These are phyloP conservation scores for Stagonosporopsis rhizophila DNA, from an alignment of 2,329 filamentous ascomycete genomes.

Conservation along the genomic window DNA sequence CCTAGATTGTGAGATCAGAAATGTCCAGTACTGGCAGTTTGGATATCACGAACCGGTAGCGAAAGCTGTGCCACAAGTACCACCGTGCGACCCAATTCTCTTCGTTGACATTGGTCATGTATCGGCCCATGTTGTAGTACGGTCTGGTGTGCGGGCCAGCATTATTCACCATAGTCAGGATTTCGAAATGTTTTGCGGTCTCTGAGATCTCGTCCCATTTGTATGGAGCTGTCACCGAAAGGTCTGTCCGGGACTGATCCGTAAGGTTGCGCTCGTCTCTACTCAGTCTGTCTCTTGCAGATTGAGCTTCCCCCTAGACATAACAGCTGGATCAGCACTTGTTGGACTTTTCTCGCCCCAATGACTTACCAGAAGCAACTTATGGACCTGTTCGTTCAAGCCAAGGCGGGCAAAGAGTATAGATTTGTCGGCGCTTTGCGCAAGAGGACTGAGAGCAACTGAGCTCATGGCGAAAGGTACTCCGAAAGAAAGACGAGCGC, in stretches of 20 bases:
- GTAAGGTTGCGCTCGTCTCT: constrained; percentile 49
- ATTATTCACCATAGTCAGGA: constrained; percentile 50
- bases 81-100: constrained; percentile 61
- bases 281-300: constrained; percentile 53
- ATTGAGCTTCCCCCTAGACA: constrained; percentile 52
- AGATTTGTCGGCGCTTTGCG: constrained; percentile 56
- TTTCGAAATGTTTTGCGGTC: constrained; percentile 56
- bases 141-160: constrained; percentile 50
- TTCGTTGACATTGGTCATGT: constrained; percentile 51
- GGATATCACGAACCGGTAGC: constrained; percentile 44
- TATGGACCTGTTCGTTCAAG: constrained; percentile 52
- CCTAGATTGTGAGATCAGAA: constrained; percentile 26
- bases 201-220: constrained; percentile 58
- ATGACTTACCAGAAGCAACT: constrained; percentile 53
- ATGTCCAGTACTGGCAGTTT: too few species aligned
- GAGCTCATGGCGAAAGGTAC: constrained; percentile 6
- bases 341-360: not conserved
- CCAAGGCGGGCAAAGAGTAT: constrained; percentile 54
- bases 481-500: not conserved
- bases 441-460: constrained; percentile 32
- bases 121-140: constrained; percentile 53
- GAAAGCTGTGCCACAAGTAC: constrained; percentile 61
- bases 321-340: constrained; percentile 15
- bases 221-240: constrained; percentile 49
- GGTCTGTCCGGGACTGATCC: constrained; percentile 43